phyloP scores from a whole-genome alignment of 805 yeast species.

The Blastobotrys attinorum region DNA sequence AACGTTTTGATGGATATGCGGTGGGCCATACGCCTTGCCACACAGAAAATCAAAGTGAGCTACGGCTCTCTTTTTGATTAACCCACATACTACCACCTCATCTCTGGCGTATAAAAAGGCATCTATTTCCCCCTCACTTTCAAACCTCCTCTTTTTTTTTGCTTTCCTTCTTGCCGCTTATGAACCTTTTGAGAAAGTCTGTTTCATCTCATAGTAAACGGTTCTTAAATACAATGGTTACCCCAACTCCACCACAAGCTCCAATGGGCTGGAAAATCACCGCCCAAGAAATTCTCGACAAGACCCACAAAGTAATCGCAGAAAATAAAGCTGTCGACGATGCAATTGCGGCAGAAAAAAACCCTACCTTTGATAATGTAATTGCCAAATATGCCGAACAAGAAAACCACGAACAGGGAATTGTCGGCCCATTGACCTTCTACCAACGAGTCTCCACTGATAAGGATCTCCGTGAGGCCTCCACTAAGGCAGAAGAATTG shows the following conservation, averaged over 20 bases:
- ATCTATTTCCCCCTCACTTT: no score
- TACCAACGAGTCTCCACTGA: slow-evolving; percentile 64
- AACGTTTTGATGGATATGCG: no score
- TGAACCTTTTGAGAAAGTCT: neutral
- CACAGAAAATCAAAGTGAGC: no score
- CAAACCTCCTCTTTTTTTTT: no score
- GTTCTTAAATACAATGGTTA: slow-evolving; percentile 4
- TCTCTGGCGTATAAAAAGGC: no score
- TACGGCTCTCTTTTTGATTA: no score
- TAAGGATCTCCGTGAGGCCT: slow-evolving; percentile 63
- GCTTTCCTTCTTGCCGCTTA: no score
- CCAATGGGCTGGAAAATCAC: slow-evolving; percentile 54
- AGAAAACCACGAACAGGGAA: slow-evolving; percentile 41
- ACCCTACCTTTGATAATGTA: slow-evolving; percentile 50
- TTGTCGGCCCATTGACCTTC: slow-evolving; percentile 50
- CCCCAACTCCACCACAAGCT: slow-evolving; percentile 14
- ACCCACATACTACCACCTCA: no score
- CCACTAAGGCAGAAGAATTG: slow-evolving; percentile 52
- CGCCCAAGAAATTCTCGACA: slow-evolving; percentile 38
- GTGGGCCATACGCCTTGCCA: no score
- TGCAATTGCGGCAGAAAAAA: slow-evolving; percentile 39
- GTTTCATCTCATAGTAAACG: neutral
- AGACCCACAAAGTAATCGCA: slow-evolving; percentile 39
- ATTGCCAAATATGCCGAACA: slow-evolving; percentile 45
- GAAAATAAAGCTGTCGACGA: slow-evolving; percentile 44